A percentile compares a stretch with the other conserved stretches of the same genome.
Evolutionary conservation across 2,329 filamentous ascomycete genomes (phyloP).

Genomic region (Nemania sp.): DNA sequence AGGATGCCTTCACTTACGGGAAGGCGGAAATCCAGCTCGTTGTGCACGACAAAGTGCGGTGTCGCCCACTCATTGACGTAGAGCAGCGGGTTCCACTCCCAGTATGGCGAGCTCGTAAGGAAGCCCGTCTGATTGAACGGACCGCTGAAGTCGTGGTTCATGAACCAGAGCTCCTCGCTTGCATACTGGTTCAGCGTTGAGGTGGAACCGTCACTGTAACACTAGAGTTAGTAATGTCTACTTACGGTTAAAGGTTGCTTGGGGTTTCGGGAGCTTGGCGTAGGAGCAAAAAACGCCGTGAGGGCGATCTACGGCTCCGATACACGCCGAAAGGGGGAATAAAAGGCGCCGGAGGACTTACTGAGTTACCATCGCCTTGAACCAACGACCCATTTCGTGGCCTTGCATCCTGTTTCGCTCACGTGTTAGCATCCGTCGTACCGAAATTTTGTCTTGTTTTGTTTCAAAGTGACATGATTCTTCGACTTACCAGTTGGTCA

Average conservation of each 20-base stretch:
- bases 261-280: too few relatives aligned
- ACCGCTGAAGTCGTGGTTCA: conserved; percentile 61
- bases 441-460: neutral
- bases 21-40: conserved; percentile 74
- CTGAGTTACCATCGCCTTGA: conserved; percentile 65
- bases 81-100: conserved; percentile 62
- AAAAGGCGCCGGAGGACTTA: too few relatives aligned
- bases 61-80: conserved; percentile 71
- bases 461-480: neutral
- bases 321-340: too few relatives aligned
- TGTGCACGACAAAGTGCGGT: conserved; percentile 78
- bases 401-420: conserved; percentile 60
- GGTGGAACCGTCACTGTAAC: conserved; percentile 60
- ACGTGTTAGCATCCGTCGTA: neutral
- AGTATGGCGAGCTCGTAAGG: conserved; percentile 56
- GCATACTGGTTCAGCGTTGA: conserved; percentile 53
- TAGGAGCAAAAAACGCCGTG: too few relatives aligned
- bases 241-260: too few relatives aligned
- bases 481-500: conserved; percentile 62
- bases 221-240: too few relatives aligned
- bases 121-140: conserved; percentile 58
- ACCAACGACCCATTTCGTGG: conserved; percentile 64
- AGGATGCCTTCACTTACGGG: conserved; percentile 75
- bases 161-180: conserved; percentile 54
- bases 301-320: too few relatives aligned